Conservation (phyloP, 2,329 filamentous ascomycete species). For the Chaetomium strumarium region DNA sequence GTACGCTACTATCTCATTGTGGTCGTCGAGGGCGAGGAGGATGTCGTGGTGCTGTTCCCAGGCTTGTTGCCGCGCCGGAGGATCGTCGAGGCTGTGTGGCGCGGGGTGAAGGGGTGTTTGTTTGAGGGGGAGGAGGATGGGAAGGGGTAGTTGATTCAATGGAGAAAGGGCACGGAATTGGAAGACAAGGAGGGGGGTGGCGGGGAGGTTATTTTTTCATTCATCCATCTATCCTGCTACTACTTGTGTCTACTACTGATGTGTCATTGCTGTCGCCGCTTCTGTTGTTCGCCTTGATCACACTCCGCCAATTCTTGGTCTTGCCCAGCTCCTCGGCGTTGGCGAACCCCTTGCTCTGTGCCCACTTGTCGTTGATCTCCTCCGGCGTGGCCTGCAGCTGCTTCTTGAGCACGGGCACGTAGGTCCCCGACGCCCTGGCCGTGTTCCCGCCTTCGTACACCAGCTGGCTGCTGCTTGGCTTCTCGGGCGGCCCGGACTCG, state of each 20-base stretch:
- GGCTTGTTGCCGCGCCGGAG: constrained; percentile 64
- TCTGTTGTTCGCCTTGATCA: constrained; percentile 26
- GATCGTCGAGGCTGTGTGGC: constrained; percentile 86
- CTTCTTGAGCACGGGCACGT: constrained; percentile 50
- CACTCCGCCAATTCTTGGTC: constrained; percentile 32
- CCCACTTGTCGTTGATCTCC: constrained; percentile 56
- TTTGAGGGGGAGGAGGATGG: constrained; percentile 53
- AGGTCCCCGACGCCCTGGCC: constrained; percentile 46
- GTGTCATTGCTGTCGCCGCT: not conserved
- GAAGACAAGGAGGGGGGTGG: no score
- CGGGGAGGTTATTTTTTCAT: constrained; percentile 5
- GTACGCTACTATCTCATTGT: constrained; percentile 85
- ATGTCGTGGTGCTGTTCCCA: constrained; percentile 93
- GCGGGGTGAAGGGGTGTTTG: constrained; percentile 73
- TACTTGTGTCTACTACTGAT: not conserved
- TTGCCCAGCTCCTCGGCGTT: constrained; percentile 44
- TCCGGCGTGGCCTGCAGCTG: constrained; percentile 43
- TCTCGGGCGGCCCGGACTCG: constrained; percentile 39
- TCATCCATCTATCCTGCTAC: constrained; percentile 5
- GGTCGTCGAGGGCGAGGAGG: constrained; percentile 80
- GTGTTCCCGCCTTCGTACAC: constrained; percentile 53
- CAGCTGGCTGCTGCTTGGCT: constrained; percentile 30
- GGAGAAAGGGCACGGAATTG: no score
- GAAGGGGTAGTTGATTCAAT: constrained; percentile 20
- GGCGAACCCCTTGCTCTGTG: constrained; percentile 54